Base-by-base conservation (phyloP, 495 filamentous ascomycete species). In the Aeminium ludgeri region DNA sequence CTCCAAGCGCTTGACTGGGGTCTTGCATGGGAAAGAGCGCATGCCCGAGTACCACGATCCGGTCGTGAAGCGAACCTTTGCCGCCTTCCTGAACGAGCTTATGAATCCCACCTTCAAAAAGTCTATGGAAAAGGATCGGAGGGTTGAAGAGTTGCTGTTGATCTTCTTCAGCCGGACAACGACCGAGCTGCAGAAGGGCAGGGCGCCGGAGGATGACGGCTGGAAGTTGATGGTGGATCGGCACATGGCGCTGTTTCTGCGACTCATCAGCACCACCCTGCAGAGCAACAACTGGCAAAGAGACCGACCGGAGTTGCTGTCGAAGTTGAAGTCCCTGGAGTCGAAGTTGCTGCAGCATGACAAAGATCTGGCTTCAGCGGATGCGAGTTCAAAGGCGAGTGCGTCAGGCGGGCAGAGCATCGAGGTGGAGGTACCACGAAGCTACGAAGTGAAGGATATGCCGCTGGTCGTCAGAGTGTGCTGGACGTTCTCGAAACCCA, bases 391-490 rank as follows among this genome's bases (percentile, higher is more conserved):
- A 52, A 62, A 57, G 43, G 81, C 65, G 51, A 64, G 70, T 35
- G 64, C 70, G 36, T 50, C 62, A 12, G 72, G 67, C 13, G 70
- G 74, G 29, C 43, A 47, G 35, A 69, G 72, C 23, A 72, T 83
- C 20, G 86, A 93, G 55, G 81, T 83, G 6, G 66, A 78, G 20
- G 73, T 82, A 8, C 82, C 86, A 1, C 57, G 89, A 34, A 89
- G 75, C 56, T 85, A 93, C 54, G 79, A 92, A 57, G 77, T 95
- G 37, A 92, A 86, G 62, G 91, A 99, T 54, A 99, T 99, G 91
- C 76, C 75, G 16, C 70, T 95, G 59, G 91, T 94, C 20, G 79
- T 86, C 55, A 68, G 76, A 36, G 87, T 96, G 18, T 74, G 76
- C 32, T 77, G 68, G 41, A 80, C 94, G 40, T 99, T 95, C 56